Evolutionary conservation across 192 early-diverging fungal species (phyloP), one percentile per base, ranked within the genome.

Genomic region (Pilobolus umbonatus): DNA sequence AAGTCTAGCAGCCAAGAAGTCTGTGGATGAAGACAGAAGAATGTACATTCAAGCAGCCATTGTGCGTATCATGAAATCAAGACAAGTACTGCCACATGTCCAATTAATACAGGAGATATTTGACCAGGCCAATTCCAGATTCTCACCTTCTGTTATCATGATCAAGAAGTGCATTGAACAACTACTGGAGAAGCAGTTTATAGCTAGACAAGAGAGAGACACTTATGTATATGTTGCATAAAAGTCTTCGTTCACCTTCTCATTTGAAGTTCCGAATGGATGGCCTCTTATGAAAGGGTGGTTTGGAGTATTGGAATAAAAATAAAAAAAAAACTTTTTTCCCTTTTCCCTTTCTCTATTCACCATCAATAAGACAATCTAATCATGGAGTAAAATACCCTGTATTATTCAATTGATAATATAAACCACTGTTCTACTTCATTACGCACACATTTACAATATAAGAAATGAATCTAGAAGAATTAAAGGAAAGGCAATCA

Each of bases 121-220:
- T 60, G 75, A 78, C 30, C 88, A 84, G 45, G 71, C 85, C 12
- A 85, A 78, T 53, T 60, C 76, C 21, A 75, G 87, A 39, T 94
- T 94, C 64, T 45, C 69, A 9, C 89, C 92, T 10, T 75, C 61
- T 28, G 78, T 94, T 28, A 67, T 81, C 1, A 69, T 87, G 64
- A 89, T 94, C 64, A 93, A 94, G 55, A 88, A 88, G 61, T 85
- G 85, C 55, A 88, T 93, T 43, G 92, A 94, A 75, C 79, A 84
- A 56, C 69, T 94, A 46, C 82, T 94, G 65, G 81, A 94, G 38
- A 92, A 90, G 61, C 85, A 90, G 67, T 94, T 89, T 66, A 77
- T 89, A 55, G 82, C 82, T 34, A 65, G 88, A 22, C 80, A 82
- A 11, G 67, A 78, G 47, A 55, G 70, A 32, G 84, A 90, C 65